These are phyloP conservation scores for Talaromyces ruber DNA, from an alignment of 495 filamentous ascomycete species.

Conservation along the genomic window DNA sequence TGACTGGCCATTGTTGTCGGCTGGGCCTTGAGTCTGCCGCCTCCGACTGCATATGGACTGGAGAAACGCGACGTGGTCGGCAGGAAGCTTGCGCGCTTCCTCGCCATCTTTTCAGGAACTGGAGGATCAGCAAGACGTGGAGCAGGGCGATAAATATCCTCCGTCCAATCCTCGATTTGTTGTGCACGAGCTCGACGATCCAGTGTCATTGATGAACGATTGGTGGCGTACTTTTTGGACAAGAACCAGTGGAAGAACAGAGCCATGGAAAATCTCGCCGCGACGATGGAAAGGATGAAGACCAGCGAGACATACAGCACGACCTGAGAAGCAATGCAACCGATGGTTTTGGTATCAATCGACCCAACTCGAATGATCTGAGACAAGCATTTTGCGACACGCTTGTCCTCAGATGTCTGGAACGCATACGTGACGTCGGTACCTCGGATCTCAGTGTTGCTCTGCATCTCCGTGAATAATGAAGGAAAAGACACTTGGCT, in stretches of 20 bases:
- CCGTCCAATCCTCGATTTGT: conserved; percentile 97
- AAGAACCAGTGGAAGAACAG: conserved; percentile 94
- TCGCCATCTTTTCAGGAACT: conserved; percentile 50
- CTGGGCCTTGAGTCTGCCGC: conserved; percentile 39
- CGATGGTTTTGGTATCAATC: conserved; percentile 92
- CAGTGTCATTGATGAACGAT: conserved; percentile 59
- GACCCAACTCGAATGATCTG: conserved; percentile 94
- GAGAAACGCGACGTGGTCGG: conserved; percentile 89
- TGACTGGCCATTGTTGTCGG: conserved; percentile 97
- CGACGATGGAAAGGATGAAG: conserved; percentile 86
- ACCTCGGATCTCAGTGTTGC: conserved; percentile 71
- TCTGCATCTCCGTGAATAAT: conserved; percentile 69
- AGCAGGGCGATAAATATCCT: conserved; percentile 91
- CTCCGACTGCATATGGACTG: conserved; percentile 72
- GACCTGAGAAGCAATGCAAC: conserved; percentile 95
- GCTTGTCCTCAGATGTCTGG: conserved; percentile 66
- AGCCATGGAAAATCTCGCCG: conserved; percentile 82
- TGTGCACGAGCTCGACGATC: conserved; percentile 74
- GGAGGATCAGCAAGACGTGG: conserved; percentile 66
- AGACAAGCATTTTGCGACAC: conserved; percentile 72
- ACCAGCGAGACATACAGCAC: conserved; percentile 91
- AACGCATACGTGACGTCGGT: conserved; percentile 85
- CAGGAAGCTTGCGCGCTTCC: conserved; percentile 75
- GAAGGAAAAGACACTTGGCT: conserved; percentile 70
- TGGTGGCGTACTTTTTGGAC: conserved; percentile 68